Conservation (phyloP, 495 filamentous ascomycete genomes). For the Hamigera avellanea region DNA sequence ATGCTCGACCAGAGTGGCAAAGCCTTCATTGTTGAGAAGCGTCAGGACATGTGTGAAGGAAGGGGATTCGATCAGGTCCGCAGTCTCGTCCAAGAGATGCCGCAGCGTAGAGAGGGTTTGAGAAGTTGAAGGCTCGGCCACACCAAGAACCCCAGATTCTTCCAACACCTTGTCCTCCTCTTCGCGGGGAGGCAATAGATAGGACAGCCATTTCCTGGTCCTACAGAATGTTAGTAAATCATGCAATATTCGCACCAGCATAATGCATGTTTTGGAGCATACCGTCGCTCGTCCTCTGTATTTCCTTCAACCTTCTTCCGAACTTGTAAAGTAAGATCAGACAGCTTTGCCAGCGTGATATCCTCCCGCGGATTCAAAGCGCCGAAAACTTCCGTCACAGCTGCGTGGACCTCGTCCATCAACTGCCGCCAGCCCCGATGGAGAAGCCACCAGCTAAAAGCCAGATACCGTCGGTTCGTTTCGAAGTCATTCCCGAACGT, state of each 20-base stretch:
- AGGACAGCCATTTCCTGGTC: conserved; percentile 62
- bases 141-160: conserved; percentile 65
- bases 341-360: conserved; percentile 64
- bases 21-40: conserved; percentile 75
- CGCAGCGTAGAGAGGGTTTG: conserved; percentile 51
- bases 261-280: conserved; percentile 9
- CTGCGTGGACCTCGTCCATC: conserved; percentile 62
- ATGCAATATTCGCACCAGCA: background rate
- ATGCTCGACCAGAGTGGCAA: conserved; percentile 66
- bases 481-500: conserved; percentile 85
- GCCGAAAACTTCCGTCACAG: conserved; percentile 80
- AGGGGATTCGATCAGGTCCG: conserved; percentile 90
- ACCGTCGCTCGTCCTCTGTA: conserved; percentile 52
- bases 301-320: conserved; percentile 75
- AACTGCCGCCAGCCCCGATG: conserved; percentile 80
- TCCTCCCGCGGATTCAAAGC: conserved; percentile 78
- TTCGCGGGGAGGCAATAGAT: conserved; percentile 65
- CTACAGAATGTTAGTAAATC: conserved; percentile 12
- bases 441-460: conserved; percentile 96
- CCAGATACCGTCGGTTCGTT: conserved; percentile 85
- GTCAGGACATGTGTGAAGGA: conserved; percentile 74
- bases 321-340: conserved; percentile 64
- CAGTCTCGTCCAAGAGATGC: conserved; percentile 87
- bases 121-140: conserved; percentile 30
- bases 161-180: conserved; percentile 72